Evolutionary conservation across 345 rosid species (phyloP).

Genomic region (Pugionium dolabratum): DNA sequence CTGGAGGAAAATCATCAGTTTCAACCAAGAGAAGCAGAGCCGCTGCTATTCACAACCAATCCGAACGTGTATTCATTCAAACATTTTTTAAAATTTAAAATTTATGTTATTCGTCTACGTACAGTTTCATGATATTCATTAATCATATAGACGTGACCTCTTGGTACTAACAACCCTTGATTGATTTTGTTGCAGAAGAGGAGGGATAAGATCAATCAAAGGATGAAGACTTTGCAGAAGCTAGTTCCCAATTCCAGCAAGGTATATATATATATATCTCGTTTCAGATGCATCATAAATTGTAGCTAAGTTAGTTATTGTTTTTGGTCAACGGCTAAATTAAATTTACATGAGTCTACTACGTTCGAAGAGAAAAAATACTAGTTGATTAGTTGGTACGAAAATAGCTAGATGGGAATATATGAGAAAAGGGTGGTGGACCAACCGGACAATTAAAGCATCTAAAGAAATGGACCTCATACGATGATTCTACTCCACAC

Average conservation of each 20-base stretch:
- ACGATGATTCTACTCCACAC: slow-evolving; percentile 55
- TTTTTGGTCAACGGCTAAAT: not conserved
- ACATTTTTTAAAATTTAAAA: no score
- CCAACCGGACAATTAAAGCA: slow-evolving; percentile 39
- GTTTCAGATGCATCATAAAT: slow-evolving; percentile 13
- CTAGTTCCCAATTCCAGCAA: slow-evolving; percentile 94
- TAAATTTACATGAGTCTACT: not conserved
- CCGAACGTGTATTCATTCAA: slow-evolving; percentile 70
- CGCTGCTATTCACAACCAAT: slow-evolving; percentile 95
- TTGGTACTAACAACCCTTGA: not conserved
- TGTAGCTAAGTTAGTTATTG: not conserved
- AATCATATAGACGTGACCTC: not conserved
- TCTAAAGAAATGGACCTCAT: slow-evolving; percentile 41
- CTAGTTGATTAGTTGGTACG: not conserved
- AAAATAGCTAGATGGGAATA: slow-evolving; percentile 14
- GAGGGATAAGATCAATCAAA: slow-evolving; percentile 95
- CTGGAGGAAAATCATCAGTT: slow-evolving; percentile 57
- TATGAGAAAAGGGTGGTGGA: slow-evolving; percentile 43
- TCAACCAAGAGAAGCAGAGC: slow-evolving; percentile 87
- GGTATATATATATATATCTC: slow-evolving; percentile 54
- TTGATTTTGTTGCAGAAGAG: slow-evolving; percentile 62
- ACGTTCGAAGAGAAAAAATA: not conserved
- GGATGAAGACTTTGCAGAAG: slow-evolving; percentile 96
- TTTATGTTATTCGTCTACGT: not conserved
- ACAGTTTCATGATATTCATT: not conserved